Evolutionary conservation across 306 rosid genomes (phyloP), one percentile per base, ranked within the genome.

Genomic region (Rubus idaeus): DNA sequence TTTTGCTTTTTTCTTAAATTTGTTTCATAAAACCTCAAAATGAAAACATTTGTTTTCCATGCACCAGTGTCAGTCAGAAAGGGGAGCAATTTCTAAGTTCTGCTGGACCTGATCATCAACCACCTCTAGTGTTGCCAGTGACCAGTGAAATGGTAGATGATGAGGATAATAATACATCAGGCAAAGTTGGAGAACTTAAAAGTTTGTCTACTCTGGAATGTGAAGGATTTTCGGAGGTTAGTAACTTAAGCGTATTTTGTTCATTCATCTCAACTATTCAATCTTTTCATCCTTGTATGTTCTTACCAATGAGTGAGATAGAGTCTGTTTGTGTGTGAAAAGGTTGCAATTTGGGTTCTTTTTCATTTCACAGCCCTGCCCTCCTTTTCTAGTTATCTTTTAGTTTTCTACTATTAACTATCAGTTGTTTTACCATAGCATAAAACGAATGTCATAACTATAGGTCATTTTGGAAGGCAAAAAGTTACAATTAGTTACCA

Each of bases 211-310:
- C 91, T 80, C 85, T 77, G 71, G 87, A 87, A 61, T 75, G 75
- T 67, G 92, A 88, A 55, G 89, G 93, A 50, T 83, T 87, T 74
- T 86, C 93, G 18, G 91, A 91, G 98, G 98, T 93, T 87, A 78
- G 87, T 78, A 62, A 82, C 70, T 77, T 45, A 17, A 42, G 61
- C 18, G 50, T 75, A 13, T 70, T 58, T 57, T 70, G 80, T 18
- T 46, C 73, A 44, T 68, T 77, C 67, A 75, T 70, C 75, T 74
- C 26, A 39, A 21, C 23, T 37, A 10, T 6, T 41, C 26, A 57
- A 56, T 20, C 2, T 53, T 9, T 21, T 21, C 41, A 56, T 41
- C 17, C 17, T 45, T 3, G 7, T 53, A 11, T 53, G 16, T 65
- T 44, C 65, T 56, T 8, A 5, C n/a, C 23, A 53, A 53, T 4